Base-by-base conservation (phyloP, 306 rosid species). In the Prosopis cineraria region DNA sequence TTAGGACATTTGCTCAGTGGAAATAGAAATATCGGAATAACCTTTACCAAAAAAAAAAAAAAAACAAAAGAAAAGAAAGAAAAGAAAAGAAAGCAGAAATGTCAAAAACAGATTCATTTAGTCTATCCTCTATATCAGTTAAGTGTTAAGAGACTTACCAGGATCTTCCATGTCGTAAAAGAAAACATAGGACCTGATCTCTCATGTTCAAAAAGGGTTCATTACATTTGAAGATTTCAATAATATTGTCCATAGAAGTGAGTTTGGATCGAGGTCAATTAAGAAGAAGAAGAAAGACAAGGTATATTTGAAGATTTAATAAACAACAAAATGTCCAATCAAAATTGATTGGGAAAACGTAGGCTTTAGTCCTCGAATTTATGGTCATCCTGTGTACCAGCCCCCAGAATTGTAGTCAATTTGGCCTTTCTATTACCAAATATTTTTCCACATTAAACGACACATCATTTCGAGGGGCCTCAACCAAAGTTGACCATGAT, bases 171-270 rank as follows among this genome's bases (percentile, higher is more conserved):
- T 27, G 65, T 58, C 19, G 27, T n/a, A 27, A 4, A 10, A 25
- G 64, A 25, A 10, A 25, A 11, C 7, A 56, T 1, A 25, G 37
- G 36, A 74, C 17, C 37, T 13, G 59, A 12, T 64, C 34, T 52
- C 68, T 50, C 17, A 19, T 52, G 48, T 72, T 80, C 25, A 53
- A 24, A 48, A 5, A 69, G 70, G 44, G n/a, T 63, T 30, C 22
- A 63, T 3, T 20, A 30, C 39, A 39, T 25, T 36, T 31, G 12
- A 36, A 63, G 68, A 14, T 33, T 64, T 33, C 30, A 22, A 48
- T 33, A 53, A 66, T 58, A 73, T 63, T 65, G 55, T 41, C 72
- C 64, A 36, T 33, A 69, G 8, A 3, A 14, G 2, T 45, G 17
- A 8, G 52, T 14, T 45, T 14, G 52, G 20, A 45, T 16, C 3